These are phyloP conservation scores for Lachnellula hyalina DNA, from an alignment of 2,329 filamentous ascomycete genomes.

Conservation along the genomic window DNA sequence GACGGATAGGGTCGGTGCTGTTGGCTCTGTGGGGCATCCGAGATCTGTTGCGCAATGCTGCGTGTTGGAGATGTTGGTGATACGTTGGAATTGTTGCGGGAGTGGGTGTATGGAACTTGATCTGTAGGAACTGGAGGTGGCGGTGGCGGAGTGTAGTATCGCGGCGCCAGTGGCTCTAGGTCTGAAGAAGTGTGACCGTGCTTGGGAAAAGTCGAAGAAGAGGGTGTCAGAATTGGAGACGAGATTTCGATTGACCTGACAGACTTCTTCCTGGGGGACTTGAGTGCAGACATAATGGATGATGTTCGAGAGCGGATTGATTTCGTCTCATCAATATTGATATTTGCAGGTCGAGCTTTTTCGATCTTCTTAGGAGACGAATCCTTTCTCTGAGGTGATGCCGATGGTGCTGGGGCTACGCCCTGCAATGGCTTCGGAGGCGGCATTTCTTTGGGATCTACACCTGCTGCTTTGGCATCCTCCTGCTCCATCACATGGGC, in stretches of 20 bases:
- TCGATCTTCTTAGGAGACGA: conserved; percentile 41
- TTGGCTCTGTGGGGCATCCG: conserved; percentile 1
- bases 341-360: conserved; percentile 40
- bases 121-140: conserved; percentile 51
- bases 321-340: conserved; percentile 37
- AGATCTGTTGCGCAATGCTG: conserved; percentile 25
- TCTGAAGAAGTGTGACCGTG: conserved; percentile 47
- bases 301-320: conserved; percentile 51
- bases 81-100: conserved; percentile 13
- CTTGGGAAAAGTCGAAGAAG: conserved; percentile 51
- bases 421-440: conserved; percentile 21
- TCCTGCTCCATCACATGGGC: conserved; percentile 90
- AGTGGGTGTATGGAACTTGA: conserved; percentile 34
- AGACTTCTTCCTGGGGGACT: conserved; percentile 44
- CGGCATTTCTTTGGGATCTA: conserved; percentile 42
- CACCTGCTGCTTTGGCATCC: conserved; percentile 54
- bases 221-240: conserved; percentile 60
- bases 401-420: conserved; percentile 25
- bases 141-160: conserved; percentile 52
- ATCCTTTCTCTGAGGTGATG: conserved; percentile 26
- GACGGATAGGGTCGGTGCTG: conserved; percentile 17
- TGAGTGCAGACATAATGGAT: conserved; percentile 55
- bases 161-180: conserved; percentile 51
- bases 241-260: conserved; percentile 51
- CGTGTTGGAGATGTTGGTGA: conserved; percentile 21